A percentile compares a stretch with the other conserved stretches of the same genome.
Evolutionary conservation across 2,329 filamentous ascomycete genomes (phyloP).

Genomic region (Malbranchea zuffiana): DNA sequence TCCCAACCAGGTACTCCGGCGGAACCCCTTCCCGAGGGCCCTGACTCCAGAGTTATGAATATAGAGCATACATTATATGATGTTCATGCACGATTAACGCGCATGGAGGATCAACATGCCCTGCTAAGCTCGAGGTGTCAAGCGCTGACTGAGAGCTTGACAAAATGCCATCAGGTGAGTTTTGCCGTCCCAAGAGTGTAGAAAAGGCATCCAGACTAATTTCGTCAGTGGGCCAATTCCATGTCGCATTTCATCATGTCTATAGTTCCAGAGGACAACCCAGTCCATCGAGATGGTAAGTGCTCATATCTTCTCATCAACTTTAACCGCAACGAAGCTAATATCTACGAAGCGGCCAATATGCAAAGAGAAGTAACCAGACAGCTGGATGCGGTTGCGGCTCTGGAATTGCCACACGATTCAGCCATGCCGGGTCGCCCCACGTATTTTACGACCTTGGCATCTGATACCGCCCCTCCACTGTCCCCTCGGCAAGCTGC

Average conservation of each 20-base stretch:
- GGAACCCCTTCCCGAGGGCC: slow-evolving; percentile 67
- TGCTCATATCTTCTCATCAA: slow-evolving; percentile 15
- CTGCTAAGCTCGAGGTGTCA: slow-evolving; percentile 73
- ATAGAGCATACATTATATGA: slow-evolving; percentile 80
- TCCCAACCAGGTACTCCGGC: slow-evolving; percentile 78
- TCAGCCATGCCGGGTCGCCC: slow-evolving; percentile 52
- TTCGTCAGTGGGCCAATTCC: slow-evolving; percentile 65
- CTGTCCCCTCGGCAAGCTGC: slow-evolving; percentile 80
- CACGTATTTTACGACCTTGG: slow-evolving; percentile 51
- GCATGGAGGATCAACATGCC: slow-evolving; percentile 73
- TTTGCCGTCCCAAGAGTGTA: slow-evolving; percentile 2
- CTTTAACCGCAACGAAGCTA: slow-evolving; percentile 2
- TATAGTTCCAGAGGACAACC: slow-evolving; percentile 65
- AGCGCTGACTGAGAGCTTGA: slow-evolving; percentile 67
- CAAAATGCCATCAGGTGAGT: slow-evolving; percentile 56
- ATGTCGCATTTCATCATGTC: slow-evolving; percentile 64
- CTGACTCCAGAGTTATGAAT: slow-evolving; percentile 61
- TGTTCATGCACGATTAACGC: slow-evolving; percentile 60
- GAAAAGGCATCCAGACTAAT: slow-evolving; percentile 7
- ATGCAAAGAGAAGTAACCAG: slow-evolving; percentile 55
- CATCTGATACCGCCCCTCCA: slow-evolving; percentile 57
- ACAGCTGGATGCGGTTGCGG: slow-evolving; percentile 48
- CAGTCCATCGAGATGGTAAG: slow-evolving; percentile 73
- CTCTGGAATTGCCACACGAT: slow-evolving; percentile 54
- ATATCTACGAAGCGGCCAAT: slow-evolving; percentile 33